phyloP scores from a whole-genome alignment of 148 eudicot genomes.

The Amaranthus hypochondriacus region DNA sequence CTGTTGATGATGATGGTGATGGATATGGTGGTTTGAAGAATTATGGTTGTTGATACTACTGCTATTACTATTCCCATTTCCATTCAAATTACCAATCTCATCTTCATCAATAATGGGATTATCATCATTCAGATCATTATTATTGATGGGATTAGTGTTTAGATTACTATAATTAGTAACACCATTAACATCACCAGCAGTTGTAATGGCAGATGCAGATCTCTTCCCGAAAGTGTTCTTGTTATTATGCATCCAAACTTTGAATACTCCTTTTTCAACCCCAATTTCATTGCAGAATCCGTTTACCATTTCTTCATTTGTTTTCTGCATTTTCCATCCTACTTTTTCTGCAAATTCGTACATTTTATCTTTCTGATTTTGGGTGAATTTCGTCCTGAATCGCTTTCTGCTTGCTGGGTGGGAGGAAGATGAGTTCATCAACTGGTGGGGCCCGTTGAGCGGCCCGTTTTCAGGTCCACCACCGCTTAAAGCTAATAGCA shows the following conservation, averaged over 20 bases:
- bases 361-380: constrained; percentile 60
- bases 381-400: constrained; percentile 58
- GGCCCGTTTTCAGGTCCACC: constrained; percentile 10
- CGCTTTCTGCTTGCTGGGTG: constrained; percentile 38
- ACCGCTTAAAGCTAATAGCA: constrained; percentile 60
- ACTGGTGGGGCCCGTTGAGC: constrained; percentile 16
- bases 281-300: constrained; percentile 50
- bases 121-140: not conserved
- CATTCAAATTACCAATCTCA: constrained; percentile 7
- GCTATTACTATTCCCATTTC: constrained; percentile 21
- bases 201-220: constrained; percentile 14
- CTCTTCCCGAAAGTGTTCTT: constrained; percentile 50
- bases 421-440: not conserved
- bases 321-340: constrained; percentile 76
- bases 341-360: constrained; percentile 57
- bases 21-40: not conserved
- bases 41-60: constrained; percentile 15
- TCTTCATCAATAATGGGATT: not conserved
- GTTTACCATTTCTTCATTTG: constrained; percentile 39
- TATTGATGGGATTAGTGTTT: not conserved
- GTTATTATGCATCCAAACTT: constrained; percentile 89
- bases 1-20: constrained; percentile 14
- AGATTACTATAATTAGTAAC: not conserved
- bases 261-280: constrained; percentile 65
- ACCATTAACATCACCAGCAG: not conserved